Base-by-base conservation (phyloP, 1,139 yeast species). In the Scheffersomyces cryptocercus region DNA sequence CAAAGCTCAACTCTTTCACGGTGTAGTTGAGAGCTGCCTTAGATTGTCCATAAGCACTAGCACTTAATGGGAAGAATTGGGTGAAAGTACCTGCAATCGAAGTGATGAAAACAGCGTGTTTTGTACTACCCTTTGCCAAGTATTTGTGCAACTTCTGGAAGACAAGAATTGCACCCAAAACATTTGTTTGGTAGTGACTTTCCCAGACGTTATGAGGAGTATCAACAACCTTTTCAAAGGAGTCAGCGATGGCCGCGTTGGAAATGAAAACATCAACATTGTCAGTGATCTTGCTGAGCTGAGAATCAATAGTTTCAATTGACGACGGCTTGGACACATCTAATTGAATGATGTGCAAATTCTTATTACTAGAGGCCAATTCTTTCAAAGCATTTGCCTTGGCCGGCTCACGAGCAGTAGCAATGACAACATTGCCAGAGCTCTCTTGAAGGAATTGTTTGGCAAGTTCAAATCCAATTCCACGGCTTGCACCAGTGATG, bases 391-490 rank as follows among this genome's bases (percentile, higher is more conserved):
- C 54, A 10, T 42, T 36, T 3, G 58, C 46, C 11, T 43, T 40
- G 8, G 44, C 48, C 5, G 33, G 28, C 14, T 13, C 14, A 40
- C 65, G 49, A 8, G 58, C 54, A 16, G 47, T 44, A 9, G 47
- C 50, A 47, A 67, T 57, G 14, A 68, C 67, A 9, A 40, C 43
- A 37, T 58, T 59, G 5, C 44, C 45, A 4, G 59, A 39, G 15
- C 48, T 41, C 12, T 31, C 30, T 8, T 61, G 40, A 15, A 30
- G 33, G 7, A 50, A 52, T 8, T 30, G 14, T 30, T 50, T 53
- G 10, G 56, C 67, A 6, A 64, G 40, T 13, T 54, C 59, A 28
- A 53, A 47, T 2, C 72, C 73, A 39, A 68, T 58, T 4, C 73
- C 72, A 40, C 66, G 53, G 46, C 60, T 64, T 14, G 62, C 63